Evolutionary conservation across 1,284 basidiomycete species (phyloP).

Genomic region (Cutaneotrichosporon cyanovorans): DNA sequence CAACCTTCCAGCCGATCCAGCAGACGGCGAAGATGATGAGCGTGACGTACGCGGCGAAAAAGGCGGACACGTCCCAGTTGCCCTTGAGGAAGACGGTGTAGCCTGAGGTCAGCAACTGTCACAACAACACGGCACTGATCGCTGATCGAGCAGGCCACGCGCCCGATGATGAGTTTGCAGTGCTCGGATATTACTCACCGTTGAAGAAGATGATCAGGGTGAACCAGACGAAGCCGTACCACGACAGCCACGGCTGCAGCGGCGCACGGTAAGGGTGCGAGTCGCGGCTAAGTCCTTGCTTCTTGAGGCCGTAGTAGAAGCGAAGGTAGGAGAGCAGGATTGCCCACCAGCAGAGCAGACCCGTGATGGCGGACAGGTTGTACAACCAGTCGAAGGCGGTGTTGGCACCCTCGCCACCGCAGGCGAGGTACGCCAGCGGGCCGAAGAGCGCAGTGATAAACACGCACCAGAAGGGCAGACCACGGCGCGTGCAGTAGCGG

Average conservation of each 20-base stretch:
- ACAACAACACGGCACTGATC: too few species aligned
- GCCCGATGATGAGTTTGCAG: not conserved
- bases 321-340: constrained; percentile 67
- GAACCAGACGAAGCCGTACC: constrained; percentile 29
- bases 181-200: constrained; percentile 13
- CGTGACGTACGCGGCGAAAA: constrained; percentile 46
- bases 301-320: constrained; percentile 60
- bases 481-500: constrained; percentile 53
- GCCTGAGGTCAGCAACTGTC: constrained; percentile 48
- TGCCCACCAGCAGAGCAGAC: constrained; percentile 59
- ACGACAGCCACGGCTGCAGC: constrained; percentile 14
- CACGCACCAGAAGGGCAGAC: constrained; percentile 63
- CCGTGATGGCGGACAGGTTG: constrained; percentile 62
- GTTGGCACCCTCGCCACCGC: constrained; percentile 28
- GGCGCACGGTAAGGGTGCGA: constrained; percentile 51
- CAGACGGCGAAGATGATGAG: constrained; percentile 45
- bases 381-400: constrained; percentile 55
- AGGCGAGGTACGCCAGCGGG: constrained; percentile 52
- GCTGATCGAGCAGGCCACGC: too few species aligned
- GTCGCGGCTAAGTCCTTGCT: constrained; percentile 54
- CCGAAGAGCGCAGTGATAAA: constrained; percentile 48
- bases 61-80: constrained; percentile 45
- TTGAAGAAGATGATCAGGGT: constrained; percentile 32
- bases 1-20: constrained; percentile 55
- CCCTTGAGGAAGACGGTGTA: constrained; percentile 57